Percentiles rank a stretch among this genome's conserved stretches.
These are phyloP conservation scores for Penicillium mononematosum DNA, from an alignment of 495 filamentous ascomycete species.

Conservation along the genomic window DNA sequence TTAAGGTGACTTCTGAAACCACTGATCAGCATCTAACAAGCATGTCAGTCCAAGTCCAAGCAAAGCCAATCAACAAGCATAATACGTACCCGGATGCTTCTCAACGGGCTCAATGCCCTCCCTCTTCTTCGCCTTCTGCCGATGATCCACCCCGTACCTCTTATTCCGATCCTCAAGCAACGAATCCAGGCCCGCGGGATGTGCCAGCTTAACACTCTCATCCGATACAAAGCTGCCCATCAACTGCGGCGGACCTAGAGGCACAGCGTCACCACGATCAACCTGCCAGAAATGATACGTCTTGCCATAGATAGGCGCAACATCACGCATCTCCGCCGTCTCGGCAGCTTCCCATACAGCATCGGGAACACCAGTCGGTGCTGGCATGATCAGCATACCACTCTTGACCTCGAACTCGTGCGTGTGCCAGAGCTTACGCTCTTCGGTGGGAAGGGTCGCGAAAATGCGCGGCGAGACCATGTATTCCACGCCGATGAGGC, in stretches of 20 bases:
- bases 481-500: constrained; percentile 86
- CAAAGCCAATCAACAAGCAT: not conserved
- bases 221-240: constrained; percentile 71
- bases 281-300: constrained; percentile 89
- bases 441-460: constrained; percentile 58
- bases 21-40: constrained; percentile 47
- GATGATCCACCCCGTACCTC: constrained; percentile 60
- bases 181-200: constrained; percentile 58
- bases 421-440: constrained; percentile 74
- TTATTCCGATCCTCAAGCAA: constrained; percentile 62
- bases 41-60: constrained; percentile 10
- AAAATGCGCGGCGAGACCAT: constrained; percentile 79
- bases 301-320: constrained; percentile 77
- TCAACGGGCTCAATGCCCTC: constrained; percentile 56
- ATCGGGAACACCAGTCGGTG: constrained; percentile 54
- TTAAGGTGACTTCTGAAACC: constrained; percentile 33
- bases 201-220: constrained; percentile 56
- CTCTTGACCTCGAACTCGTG: constrained; percentile 87
- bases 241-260: constrained; percentile 70
- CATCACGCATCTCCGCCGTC: constrained; percentile 73
- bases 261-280: constrained; percentile 73
- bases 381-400: constrained; percentile 83
- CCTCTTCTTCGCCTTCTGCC: constrained; percentile 62
- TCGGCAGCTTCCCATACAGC: constrained; percentile 72
- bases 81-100: constrained; percentile 53